Evolutionary conservation across 2,329 filamentous ascomycete species (phyloP).

Genomic region (Lasiodiplodia theobromae): DNA sequence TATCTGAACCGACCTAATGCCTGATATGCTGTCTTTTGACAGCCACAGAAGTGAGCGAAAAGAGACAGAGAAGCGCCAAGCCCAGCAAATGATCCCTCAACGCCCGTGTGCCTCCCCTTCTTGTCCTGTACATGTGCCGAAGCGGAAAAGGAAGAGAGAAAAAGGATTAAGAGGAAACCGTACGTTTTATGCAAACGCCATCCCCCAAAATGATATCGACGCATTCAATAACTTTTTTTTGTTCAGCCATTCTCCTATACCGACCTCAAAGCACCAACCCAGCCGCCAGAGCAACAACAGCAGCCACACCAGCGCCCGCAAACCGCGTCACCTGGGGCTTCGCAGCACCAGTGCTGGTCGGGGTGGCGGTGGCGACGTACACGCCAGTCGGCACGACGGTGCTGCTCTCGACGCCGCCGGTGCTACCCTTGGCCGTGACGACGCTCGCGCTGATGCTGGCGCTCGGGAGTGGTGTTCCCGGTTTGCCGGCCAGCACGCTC

Average conservation of each 20-base stretch:
- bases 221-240: background rate
- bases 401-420: slow-evolving; percentile 16
- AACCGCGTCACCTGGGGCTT: slow-evolving; percentile 10
- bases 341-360: slow-evolving; percentile 20
- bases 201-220: background rate
- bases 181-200: background rate
- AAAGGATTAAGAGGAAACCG: background rate
- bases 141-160: background rate
- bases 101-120: background rate
- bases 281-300: slow-evolving; percentile 21
- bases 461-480: slow-evolving; percentile 17
- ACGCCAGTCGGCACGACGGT: slow-evolving; percentile 31
- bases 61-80: background rate
- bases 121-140: background rate
- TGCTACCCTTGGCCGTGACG: background rate
- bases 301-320: slow-evolving; percentile 12
- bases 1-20: slow-evolving; percentile 13
- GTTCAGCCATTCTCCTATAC: too few species aligned
- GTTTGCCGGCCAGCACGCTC: slow-evolving; percentile 31
- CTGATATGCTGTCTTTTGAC: background rate
- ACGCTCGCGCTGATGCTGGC: slow-evolving; percentile 13
- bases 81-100: background rate
- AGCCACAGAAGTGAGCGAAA: background rate
- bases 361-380: slow-evolving; percentile 31
- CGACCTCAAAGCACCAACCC: slow-evolving; percentile 1